Percentiles rank a stretch among this genome's conserved stretches.
Conservation (phyloP, 2,329 filamentous ascomycete species). For the Cercospora nicotianae region DNA sequence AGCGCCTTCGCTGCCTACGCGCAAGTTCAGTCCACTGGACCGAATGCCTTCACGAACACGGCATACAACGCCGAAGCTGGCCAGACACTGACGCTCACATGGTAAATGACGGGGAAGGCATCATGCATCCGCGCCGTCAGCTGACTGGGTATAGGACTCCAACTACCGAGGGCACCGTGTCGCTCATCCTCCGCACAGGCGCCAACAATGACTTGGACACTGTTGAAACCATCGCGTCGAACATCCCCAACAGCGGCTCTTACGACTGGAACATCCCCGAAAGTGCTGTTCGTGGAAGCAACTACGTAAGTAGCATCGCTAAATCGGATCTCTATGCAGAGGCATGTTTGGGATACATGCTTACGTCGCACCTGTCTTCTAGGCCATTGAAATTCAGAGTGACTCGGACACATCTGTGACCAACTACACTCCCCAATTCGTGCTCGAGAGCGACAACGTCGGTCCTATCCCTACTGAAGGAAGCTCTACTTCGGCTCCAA, state of each 20-base stretch:
- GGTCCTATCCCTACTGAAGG: slow-evolving; percentile 38
- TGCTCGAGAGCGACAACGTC: slow-evolving; percentile 49
- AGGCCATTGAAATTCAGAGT: slow-evolving; percentile 54
- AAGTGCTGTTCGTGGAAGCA: slow-evolving; percentile 44
- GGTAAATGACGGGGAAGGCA: slow-evolving; percentile 36
- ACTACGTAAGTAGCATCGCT: slow-evolving; percentile 41
- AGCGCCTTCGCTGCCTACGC: slow-evolving; percentile 45
- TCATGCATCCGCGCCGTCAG: background rate
- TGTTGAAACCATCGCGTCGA: slow-evolving; percentile 39
- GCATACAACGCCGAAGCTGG: slow-evolving; percentile 51
- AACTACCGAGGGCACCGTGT: slow-evolving; percentile 53
- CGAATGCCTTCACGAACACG: slow-evolving; percentile 49
- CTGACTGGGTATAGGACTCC: slow-evolving; percentile 32
- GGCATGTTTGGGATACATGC: background rate
- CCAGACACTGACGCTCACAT: slow-evolving; percentile 48
- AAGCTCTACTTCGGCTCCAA: slow-evolving; percentile 26
- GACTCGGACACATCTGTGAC: slow-evolving; percentile 45
- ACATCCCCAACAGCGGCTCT: slow-evolving; percentile 51
- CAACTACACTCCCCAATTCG: slow-evolving; percentile 57
- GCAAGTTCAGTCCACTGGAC: slow-evolving; percentile 26
- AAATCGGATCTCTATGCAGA: background rate
- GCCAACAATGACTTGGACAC: slow-evolving; percentile 42
- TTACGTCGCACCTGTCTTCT: background rate
- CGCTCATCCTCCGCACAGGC: slow-evolving; percentile 49
- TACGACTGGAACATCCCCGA: slow-evolving; percentile 51